Percentiles rank a stretch among this genome's conserved stretches.
Conservation (phyloP, 1,284 basidiomycete genomes). For the Sporisorium sorghi region DNA sequence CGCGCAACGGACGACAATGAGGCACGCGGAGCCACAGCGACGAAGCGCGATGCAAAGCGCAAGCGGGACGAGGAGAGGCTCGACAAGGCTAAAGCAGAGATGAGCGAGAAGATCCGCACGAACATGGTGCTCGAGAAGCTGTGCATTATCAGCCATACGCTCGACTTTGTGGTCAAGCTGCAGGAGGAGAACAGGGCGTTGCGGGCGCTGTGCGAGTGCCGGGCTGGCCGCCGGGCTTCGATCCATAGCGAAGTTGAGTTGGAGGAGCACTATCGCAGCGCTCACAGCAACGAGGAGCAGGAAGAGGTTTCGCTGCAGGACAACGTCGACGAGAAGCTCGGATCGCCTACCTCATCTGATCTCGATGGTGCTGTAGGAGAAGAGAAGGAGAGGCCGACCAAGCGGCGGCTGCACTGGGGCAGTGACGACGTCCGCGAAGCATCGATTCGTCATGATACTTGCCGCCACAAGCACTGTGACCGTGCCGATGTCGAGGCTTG, state of each 20-base stretch:
- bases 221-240: constrained; percentile 16
- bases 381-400: constrained; percentile 10
- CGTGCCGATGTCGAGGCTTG: neutral
- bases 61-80: constrained; percentile 31
- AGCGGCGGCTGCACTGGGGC: constrained; percentile 54
- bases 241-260: constrained; percentile 23
- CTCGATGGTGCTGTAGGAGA: neutral
- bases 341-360: constrained; percentile 9
- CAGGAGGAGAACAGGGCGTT: constrained; percentile 43
- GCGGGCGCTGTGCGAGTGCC: constrained; percentile 38
- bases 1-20: constrained; percentile 9
- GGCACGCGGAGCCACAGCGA: neutral
- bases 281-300: constrained; percentile 13
- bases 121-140: constrained; percentile 67
- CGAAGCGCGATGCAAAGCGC: constrained; percentile 25
- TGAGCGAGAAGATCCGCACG: constrained; percentile 39
- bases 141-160: constrained; percentile 65
- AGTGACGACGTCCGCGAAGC: constrained; percentile 44
- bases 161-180: constrained; percentile 53
- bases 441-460: constrained; percentile 8
- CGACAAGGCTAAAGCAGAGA: constrained; percentile 31
- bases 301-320: neutral
- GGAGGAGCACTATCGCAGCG: constrained; percentile 34
- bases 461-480: constrained; percentile 10
- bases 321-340: neutral